Evolutionary conservation across 164 flowering plant genomes (phyloP).

Genomic region (Berberis thunbergii): DNA sequence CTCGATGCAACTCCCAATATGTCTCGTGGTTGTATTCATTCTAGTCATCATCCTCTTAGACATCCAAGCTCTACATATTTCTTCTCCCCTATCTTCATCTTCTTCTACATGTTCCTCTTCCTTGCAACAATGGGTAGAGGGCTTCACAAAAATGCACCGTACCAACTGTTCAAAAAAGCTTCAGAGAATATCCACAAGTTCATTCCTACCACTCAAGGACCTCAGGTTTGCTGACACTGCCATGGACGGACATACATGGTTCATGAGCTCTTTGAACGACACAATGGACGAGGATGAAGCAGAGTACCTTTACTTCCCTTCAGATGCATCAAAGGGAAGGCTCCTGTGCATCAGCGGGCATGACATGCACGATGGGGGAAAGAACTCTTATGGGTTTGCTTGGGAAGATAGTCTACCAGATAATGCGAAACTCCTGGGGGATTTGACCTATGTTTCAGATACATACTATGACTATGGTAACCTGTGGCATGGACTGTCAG

Average conservation of each 20-base stretch:
- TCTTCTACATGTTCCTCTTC: background rate
- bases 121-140: background rate
- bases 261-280: conserved; percentile 1
- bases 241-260: conserved; percentile 3
- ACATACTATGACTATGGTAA: background rate
- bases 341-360: background rate
- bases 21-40: background rate
- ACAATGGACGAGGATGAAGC: background rate
- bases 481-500: conserved; percentile 1
- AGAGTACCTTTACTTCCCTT: conserved; percentile 1
- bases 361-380: background rate
- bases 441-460: background rate
- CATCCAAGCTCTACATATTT: background rate
- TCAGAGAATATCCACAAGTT: background rate
- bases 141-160: background rate
- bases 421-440: background rate
- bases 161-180: background rate
- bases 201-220: conserved; percentile 4
- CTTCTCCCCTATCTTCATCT: background rate
- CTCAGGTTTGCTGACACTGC: background rate
- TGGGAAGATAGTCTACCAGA: background rate
- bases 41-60: background rate
- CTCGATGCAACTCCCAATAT: background rate
- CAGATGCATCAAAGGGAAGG: conserved; percentile 1
- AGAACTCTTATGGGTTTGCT: background rate